These are phyloP conservation scores for Crithidia expoeki DNA, from an alignment of 208 protist species.

Conservation along the genomic window DNA sequence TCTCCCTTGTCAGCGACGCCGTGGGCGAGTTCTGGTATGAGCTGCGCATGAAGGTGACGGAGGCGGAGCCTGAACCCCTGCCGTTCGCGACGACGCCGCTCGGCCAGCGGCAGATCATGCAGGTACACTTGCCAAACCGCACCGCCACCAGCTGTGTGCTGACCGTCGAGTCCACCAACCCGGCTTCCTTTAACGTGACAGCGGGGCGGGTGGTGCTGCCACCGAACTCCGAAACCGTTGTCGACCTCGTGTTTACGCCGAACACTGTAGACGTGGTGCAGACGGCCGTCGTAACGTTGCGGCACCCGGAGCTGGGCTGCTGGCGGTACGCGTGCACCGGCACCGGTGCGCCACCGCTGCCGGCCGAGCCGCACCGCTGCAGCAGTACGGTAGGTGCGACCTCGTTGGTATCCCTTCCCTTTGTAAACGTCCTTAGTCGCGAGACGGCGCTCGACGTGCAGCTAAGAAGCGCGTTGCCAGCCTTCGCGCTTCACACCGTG, in stretches of 20 bases:
- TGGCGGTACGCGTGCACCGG: slow-evolving; percentile 86
- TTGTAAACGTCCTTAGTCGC: slow-evolving; percentile 79
- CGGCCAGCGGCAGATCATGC: slow-evolving; percentile 54
- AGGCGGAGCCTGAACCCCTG: slow-evolving; percentile 74
- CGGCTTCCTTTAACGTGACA: slow-evolving; percentile 57
- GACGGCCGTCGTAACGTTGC: slow-evolving; percentile 59
- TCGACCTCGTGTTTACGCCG: slow-evolving; percentile 82
- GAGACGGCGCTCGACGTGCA: slow-evolving; percentile 41
- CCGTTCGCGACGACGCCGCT: slow-evolving; percentile 69
- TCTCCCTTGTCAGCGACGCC: slow-evolving; percentile 89
- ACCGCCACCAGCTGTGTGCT: slow-evolving; percentile 52
- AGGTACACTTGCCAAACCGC: slow-evolving; percentile 83
- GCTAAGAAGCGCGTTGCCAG: slow-evolving; percentile 33
- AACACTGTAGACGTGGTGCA: slow-evolving; percentile 67
- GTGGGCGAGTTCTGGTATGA: slow-evolving; percentile 96
- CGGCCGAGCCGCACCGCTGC: slow-evolving; percentile 50
- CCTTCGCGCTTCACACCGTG: slow-evolving; percentile 44
- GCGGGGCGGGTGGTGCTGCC: slow-evolving; percentile 52
- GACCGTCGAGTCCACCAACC: slow-evolving; percentile 69
- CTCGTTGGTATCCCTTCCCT: slow-evolving; percentile 47
- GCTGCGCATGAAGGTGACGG: slow-evolving; percentile 77
- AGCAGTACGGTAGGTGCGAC: slow-evolving; percentile 54
- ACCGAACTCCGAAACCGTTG: slow-evolving; percentile 51
- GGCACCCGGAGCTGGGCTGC: slow-evolving; percentile 66
- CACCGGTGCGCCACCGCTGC: slow-evolving; percentile 57